Conservation (phyloP, 192 early-diverging fungal species). For the Obelidium mucronatum region DNA sequence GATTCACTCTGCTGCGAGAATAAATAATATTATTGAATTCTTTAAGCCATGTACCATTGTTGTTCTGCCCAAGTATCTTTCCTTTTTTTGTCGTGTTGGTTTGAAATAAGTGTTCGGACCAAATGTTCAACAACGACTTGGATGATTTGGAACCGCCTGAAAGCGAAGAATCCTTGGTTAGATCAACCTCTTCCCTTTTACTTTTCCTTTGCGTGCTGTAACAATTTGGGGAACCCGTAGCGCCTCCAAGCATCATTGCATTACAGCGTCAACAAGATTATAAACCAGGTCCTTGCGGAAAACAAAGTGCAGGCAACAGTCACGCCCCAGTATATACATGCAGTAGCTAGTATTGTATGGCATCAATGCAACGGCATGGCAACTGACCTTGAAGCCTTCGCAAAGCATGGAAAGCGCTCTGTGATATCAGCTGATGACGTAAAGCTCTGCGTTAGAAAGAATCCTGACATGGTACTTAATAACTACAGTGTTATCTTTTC, state of each 20-base stretch:
- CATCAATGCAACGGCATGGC: not conserved
- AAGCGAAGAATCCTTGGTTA: not conserved
- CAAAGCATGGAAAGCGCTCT: slow-evolving; percentile 14
- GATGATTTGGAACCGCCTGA: not conserved
- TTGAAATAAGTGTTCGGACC: no score
- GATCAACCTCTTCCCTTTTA: not conserved
- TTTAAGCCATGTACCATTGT: no score
- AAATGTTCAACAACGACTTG: no score
- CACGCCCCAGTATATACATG: slow-evolving; percentile 20
- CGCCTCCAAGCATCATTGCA: slow-evolving; percentile 17
- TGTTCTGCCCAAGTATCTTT: no score
- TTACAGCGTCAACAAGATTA: slow-evolving; percentile 12
- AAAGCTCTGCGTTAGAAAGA: slow-evolving; percentile 22
- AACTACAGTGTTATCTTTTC: not conserved
- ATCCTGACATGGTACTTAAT: not conserved
- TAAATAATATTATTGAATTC: no score
- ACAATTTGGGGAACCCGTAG: no score
- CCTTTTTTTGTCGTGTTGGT: no score
- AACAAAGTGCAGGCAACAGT: not conserved
- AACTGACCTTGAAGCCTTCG: slow-evolving; percentile 7
- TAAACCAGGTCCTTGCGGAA: not conserved
- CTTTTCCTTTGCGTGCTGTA: not conserved
- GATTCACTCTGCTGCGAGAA: no score
- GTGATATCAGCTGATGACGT: slow-evolving; percentile 10
- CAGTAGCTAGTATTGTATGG: not conserved